Percentiles rank a stretch among this genome's conserved stretches.
phyloP scores from a whole-genome alignment of 2,329 filamentous ascomycete species.

The Xylaria multiplex region DNA sequence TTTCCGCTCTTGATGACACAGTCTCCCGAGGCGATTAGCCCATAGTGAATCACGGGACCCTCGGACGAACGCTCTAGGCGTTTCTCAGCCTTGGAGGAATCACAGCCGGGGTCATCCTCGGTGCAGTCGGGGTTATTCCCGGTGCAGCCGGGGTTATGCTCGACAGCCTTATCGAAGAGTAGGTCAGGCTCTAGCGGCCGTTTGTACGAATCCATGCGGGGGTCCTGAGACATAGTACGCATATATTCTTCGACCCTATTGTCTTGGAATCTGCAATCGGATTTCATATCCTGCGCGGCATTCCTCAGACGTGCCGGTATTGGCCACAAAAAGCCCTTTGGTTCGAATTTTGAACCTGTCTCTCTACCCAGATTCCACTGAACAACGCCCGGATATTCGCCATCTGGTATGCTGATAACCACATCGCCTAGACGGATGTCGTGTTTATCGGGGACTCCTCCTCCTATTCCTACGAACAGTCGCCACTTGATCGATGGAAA shows the following conservation, averaged over 20 bases:
- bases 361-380: constrained; percentile 16
- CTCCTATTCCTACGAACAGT: constrained; percentile 23
- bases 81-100: not conserved
- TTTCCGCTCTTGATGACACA: constrained; percentile 4
- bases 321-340: constrained; percentile 20
- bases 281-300: constrained; percentile 21
- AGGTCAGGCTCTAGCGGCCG: constrained; percentile 1
- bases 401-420: constrained; percentile 20
- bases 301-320: constrained; percentile 4
- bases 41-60: constrained; percentile 17
- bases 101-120: too few relatives aligned
- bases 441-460: constrained; percentile 15
- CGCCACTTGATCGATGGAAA: constrained; percentile 23
- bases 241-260: constrained; percentile 18
- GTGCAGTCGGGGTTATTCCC: too few relatives aligned
- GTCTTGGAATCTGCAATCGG: constrained; percentile 7
- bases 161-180: constrained; percentile 3
- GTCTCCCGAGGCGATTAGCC: constrained; percentile 27
- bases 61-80: constrained; percentile 2
- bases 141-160: not conserved
- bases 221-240: constrained; percentile 2
- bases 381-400: constrained; percentile 9
- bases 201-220: not conserved
- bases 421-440: constrained; percentile 28
- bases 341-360: constrained; percentile 8